These are phyloP conservation scores for Amauroascus niger DNA, from an alignment of 2,329 filamentous ascomycete genomes.

Conservation along the genomic window DNA sequence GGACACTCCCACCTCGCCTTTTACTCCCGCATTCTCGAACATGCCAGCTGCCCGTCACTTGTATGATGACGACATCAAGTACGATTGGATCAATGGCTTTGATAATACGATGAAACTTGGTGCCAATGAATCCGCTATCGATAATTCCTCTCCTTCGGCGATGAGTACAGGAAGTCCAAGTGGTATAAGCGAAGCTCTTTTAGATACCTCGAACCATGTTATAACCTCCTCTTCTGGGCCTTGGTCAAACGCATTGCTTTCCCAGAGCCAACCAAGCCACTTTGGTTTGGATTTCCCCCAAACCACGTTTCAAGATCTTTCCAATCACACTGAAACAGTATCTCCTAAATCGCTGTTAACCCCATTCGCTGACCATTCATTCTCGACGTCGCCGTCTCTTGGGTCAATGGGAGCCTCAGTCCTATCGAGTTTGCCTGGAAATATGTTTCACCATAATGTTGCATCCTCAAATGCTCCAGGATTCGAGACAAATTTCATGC, in stretches of 20 bases:
- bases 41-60: constrained; percentile 44
- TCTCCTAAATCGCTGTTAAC: constrained; percentile 67
- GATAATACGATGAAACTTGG: constrained; percentile 65
- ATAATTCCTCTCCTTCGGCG: constrained; percentile 88
- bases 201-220: constrained; percentile 62
- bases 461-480: neutral
- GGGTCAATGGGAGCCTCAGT: constrained; percentile 63
- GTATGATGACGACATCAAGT: constrained; percentile 59
- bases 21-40: constrained; percentile 37
- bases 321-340: constrained; percentile 60
- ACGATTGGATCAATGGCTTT: constrained; percentile 78
- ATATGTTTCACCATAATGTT: constrained; percentile 31
- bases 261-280: constrained; percentile 58
- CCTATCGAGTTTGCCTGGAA: constrained; percentile 53
- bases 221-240: constrained; percentile 48
- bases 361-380: constrained; percentile 59
- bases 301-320: constrained; percentile 64
- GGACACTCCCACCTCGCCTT: constrained; percentile 36
- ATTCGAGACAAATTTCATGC: constrained; percentile 4
- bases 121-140: constrained; percentile 69
- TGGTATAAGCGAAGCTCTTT: constrained; percentile 80
- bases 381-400: constrained; percentile 68
- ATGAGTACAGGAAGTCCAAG: constrained; percentile 93
- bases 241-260: constrained; percentile 62
- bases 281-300: constrained; percentile 67